Conservation (phyloP, 2,329 filamentous ascomycete species). For the Neodidymelliopsis sp. region DNA sequence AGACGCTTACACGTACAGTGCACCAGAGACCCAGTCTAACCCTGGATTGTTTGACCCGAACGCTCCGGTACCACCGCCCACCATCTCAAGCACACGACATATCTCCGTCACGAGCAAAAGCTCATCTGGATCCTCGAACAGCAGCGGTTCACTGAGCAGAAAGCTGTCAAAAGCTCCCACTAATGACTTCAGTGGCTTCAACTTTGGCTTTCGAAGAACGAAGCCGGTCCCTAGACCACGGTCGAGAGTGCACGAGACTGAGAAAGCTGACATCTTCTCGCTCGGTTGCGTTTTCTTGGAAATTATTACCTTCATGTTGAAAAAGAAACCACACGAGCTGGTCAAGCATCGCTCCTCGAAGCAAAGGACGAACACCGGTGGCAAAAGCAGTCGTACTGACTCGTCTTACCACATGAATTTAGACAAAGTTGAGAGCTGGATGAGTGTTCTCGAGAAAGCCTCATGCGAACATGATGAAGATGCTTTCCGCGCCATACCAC, state of each 20-base stretch:
- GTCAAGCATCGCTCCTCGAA: slow-evolving; percentile 70
- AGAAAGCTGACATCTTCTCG: slow-evolving; percentile 73
- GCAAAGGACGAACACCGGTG: slow-evolving; percentile 59
- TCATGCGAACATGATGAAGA: slow-evolving; percentile 52
- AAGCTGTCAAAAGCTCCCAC: slow-evolving; percentile 46
- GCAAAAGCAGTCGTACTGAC: slow-evolving; percentile 67
- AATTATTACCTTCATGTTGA: slow-evolving; percentile 72
- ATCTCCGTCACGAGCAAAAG: slow-evolving; percentile 46
- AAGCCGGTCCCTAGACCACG: slow-evolving; percentile 39
- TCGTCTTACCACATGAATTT: slow-evolving; percentile 77
- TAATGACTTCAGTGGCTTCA: slow-evolving; percentile 46
- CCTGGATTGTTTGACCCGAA: slow-evolving; percentile 28
- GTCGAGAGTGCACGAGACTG: slow-evolving; percentile 43
- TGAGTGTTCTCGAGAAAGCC: slow-evolving; percentile 67
- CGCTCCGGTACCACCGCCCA: slow-evolving; percentile 20
- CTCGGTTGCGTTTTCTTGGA: slow-evolving; percentile 77
- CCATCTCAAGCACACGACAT: slow-evolving; percentile 31
- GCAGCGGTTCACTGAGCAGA: slow-evolving; percentile 42
- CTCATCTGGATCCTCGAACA: slow-evolving; percentile 45
- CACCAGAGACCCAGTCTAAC: slow-evolving; percentile 64
- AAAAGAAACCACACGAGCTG: slow-evolving; percentile 72
- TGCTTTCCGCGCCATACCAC: slow-evolving; percentile 51
- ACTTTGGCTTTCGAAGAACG: slow-evolving; percentile 45
- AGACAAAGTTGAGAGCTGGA: slow-evolving; percentile 73
- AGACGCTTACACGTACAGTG: slow-evolving; percentile 75